These are phyloP conservation scores for Setomelanomma holmii DNA, from an alignment of 2,329 filamentous ascomycete species.

Conservation along the genomic window DNA sequence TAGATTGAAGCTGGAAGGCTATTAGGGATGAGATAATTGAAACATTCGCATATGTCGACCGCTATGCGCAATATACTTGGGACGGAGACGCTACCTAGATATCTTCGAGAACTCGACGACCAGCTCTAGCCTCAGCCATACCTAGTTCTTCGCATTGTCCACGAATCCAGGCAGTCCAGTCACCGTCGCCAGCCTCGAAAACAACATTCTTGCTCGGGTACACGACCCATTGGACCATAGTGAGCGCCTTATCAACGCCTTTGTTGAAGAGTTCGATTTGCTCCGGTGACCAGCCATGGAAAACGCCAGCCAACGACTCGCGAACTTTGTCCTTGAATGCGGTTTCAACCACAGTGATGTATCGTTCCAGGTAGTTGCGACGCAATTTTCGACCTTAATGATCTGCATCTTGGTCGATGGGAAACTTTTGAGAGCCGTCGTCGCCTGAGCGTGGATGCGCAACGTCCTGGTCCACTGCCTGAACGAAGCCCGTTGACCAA, in stretches of 20 bases:
- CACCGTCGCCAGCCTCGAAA: constrained; percentile 10
- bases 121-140: constrained; percentile 6
- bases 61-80: no score
- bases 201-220: constrained; percentile 16
- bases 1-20: no score
- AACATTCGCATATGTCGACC: no score
- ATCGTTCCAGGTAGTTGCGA: constrained; percentile 9
- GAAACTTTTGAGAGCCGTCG: constrained; percentile 4
- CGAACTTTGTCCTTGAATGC: constrained; percentile 7
- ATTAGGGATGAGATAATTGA: background rate
- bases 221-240: constrained; percentile 8
- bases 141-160: constrained; percentile 15
- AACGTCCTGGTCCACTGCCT: constrained; percentile 10
- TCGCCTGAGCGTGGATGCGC: constrained; percentile 5
- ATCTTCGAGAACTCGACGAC: constrained; percentile 8
- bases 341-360: constrained; percentile 4
- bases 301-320: constrained; percentile 9
- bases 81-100: no score
- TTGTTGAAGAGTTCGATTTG: constrained; percentile 26
- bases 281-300: constrained; percentile 8
- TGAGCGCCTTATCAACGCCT: constrained; percentile 17
- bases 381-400: background rate
- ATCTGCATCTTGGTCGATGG: background rate
- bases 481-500: constrained; percentile 7
- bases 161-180: constrained; percentile 18